Evolutionary conservation across 805 yeast genomes (phyloP), one percentile per base, ranked within the genome.

Genomic region (Ogataea thermomethanolica): DNA sequence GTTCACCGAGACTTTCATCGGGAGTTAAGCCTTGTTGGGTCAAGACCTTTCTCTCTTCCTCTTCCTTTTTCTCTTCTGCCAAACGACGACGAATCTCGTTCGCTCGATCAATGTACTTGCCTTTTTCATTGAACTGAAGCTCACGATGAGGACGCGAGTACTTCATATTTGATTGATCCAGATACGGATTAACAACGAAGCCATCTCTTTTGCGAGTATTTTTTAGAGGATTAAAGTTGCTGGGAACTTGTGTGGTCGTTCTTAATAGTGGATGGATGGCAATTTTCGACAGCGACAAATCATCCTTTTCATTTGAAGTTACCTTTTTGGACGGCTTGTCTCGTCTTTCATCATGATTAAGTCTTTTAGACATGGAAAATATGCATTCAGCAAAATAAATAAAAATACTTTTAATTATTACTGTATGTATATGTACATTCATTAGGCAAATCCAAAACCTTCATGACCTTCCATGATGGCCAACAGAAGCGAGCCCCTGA

Each of bases 401-500:
- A 37, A 15, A 17, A 13, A n/a, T 29, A 21, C 17, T 29, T 26
- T 34, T 27, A 27, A 20, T n/a, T 14, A 26, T 20, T 21, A n/a
- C n/a, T 9, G 15, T 31, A 31, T 8, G 13, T 31, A 21, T 20
- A 6, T 29, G 10, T 14, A 12, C 10, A 10, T 8, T 8, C 10
- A 14, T 35, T 34, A 62, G 12, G 91, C 95, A 58, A 89, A 74
- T 9, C 97, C 98, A 66, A 93, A 93, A 3, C 98, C 98, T 69
- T 87, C 96, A 55, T 85, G 84, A 13, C 98, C 98, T 63, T 93
- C 99, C 20, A 89, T 85, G 12, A 93, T 78, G 0, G 99, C 97
- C 50, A 85, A 60, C 49, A 90, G 65, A 47, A 93, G 62, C 1
- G 93, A 79, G 2, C 87, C 84, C 47, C 97, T 76, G 38, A 93